A percentile compares a stretch with the other conserved stretches of the same genome.
These are phyloP conservation scores for Choanephora cucurbitarum DNA, from an alignment of 371 early-diverging fungal genomes.

Conservation along the genomic window DNA sequence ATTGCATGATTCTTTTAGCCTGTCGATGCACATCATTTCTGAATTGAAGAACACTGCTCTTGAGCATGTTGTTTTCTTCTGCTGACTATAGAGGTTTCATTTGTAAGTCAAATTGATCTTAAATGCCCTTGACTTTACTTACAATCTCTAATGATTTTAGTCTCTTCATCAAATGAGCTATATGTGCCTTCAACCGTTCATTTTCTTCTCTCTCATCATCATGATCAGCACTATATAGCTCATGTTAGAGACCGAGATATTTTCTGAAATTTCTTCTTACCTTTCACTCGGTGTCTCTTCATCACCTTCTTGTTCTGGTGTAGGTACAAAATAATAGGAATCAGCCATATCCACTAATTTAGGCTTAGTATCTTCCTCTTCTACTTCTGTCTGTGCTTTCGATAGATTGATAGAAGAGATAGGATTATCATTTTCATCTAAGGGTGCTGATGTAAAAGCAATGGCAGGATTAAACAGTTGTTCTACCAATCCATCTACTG, in stretches of 20 bases:
- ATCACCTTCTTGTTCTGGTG: constrained; percentile 3
- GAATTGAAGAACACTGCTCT: constrained; percentile 78
- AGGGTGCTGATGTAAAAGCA: constrained; percentile 73
- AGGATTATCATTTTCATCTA: constrained; percentile 56
- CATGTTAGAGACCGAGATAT: too few relatives aligned
- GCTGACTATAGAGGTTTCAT: constrained; percentile 49
- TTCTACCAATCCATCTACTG: constrained; percentile 71
- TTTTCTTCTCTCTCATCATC: constrained; percentile 61
- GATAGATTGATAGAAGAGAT: constrained; percentile 7
- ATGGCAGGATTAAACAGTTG: constrained; percentile 72
- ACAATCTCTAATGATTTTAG: constrained; percentile 73
- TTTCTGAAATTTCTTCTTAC: not conserved
- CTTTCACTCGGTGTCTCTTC: not conserved
- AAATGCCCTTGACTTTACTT: not conserved
- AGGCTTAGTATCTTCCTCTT: not conserved
- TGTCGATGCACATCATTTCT: constrained; percentile 79
- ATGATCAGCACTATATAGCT: not conserved
- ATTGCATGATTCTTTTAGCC: constrained; percentile 55
- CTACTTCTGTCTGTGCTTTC: not conserved
- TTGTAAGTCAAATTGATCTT: not conserved
- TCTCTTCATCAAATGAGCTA: constrained; percentile 63
- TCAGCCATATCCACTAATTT: constrained; percentile 49
- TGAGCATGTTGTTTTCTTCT: constrained; percentile 76
- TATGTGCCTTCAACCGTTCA: constrained; percentile 61
- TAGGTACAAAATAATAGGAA: constrained; percentile 57